These are phyloP conservation scores for Sphaerostilbella broomeana DNA, from an alignment of 2,329 filamentous ascomycete species.

Conservation along the genomic window DNA sequence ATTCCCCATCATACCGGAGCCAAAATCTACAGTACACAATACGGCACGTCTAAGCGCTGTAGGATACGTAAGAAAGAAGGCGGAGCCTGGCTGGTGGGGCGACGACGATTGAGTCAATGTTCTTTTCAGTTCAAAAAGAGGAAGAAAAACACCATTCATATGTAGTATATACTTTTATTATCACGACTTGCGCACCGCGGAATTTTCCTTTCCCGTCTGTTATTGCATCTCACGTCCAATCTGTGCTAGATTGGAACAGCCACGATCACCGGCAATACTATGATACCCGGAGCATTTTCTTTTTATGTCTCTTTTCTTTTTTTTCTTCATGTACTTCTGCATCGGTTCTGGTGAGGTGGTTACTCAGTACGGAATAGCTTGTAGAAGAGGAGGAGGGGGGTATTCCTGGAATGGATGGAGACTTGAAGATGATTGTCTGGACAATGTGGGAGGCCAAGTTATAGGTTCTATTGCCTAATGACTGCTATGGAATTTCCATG, in stretches of 20 bases:
- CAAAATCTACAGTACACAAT: slow-evolving; percentile 26
- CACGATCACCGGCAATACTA: slow-evolving; percentile 3
- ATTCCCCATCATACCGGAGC: slow-evolving; percentile 21
- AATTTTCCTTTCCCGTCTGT: too few relatives aligned
- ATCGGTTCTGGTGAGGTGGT: too few relatives aligned
- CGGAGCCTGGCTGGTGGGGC: slow-evolving; percentile 33
- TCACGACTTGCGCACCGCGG: too few relatives aligned
- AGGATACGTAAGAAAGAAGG: slow-evolving; percentile 20
- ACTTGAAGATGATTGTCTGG: not conserved
- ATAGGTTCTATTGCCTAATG: too few relatives aligned
- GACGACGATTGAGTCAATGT: slow-evolving; percentile 30
- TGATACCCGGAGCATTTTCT: slow-evolving; percentile 9
- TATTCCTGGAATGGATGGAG: slow-evolving; percentile 1
- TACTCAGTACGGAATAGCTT: too few relatives aligned
- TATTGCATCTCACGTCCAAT: too few relatives aligned
- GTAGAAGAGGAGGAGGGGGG: not conserved
- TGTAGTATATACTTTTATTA: not conserved
- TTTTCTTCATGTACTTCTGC: not conserved
- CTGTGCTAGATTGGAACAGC: too few relatives aligned
- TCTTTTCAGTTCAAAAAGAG: too few relatives aligned
- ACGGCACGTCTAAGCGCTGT: slow-evolving; percentile 33
- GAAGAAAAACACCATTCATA: too few relatives aligned
- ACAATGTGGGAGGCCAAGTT: too few relatives aligned
- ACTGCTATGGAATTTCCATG: slow-evolving; percentile 1
- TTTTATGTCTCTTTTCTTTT: not conserved